Percentiles rank a stretch among this genome's conserved stretches.
These are phyloP conservation scores for Piper longum DNA, from an alignment of 164 flowering plant species.

Conservation along the genomic window DNA sequence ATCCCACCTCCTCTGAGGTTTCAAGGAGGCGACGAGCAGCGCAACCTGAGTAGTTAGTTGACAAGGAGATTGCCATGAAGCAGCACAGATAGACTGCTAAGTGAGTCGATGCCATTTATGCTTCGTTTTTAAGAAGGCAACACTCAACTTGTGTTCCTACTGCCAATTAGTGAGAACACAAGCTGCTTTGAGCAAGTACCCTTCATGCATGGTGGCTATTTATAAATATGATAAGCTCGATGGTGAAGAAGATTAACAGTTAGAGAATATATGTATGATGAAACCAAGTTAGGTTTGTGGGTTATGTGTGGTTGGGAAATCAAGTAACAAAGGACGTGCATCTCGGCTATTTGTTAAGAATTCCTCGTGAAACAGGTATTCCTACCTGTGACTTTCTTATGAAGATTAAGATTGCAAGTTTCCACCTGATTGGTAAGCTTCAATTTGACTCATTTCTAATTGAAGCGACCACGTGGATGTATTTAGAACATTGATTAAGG, in stretches of 20 bases:
- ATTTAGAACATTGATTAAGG: not conserved
- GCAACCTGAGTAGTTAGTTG: not conserved
- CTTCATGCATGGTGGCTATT: not conserved
- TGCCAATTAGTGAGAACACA: not conserved
- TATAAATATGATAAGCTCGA: not conserved
- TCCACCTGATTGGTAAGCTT: not conserved
- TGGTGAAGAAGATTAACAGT: not conserved
- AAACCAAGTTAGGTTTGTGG: not conserved
- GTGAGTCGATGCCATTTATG: not conserved
- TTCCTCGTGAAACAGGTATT: no score
- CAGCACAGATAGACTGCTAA: not conserved
- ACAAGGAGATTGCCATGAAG: not conserved
- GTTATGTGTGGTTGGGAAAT: not conserved
- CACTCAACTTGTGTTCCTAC: no score
- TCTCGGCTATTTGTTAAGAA: no score
- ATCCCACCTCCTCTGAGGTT: not conserved
- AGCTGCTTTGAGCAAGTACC: not conserved
- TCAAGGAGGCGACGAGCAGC: slow-evolving; percentile 1
- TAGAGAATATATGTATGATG: no score
- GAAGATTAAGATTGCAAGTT: not conserved
- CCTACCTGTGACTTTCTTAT: not conserved
- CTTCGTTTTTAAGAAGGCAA: no score
- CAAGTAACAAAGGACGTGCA: not conserved
- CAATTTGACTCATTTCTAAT: not conserved
- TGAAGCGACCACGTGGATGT: not conserved